Evolutionary conservation across 306 rosid species (phyloP), one percentile per base, ranked within the genome.

Genomic region (Inga leiocalycina): DNA sequence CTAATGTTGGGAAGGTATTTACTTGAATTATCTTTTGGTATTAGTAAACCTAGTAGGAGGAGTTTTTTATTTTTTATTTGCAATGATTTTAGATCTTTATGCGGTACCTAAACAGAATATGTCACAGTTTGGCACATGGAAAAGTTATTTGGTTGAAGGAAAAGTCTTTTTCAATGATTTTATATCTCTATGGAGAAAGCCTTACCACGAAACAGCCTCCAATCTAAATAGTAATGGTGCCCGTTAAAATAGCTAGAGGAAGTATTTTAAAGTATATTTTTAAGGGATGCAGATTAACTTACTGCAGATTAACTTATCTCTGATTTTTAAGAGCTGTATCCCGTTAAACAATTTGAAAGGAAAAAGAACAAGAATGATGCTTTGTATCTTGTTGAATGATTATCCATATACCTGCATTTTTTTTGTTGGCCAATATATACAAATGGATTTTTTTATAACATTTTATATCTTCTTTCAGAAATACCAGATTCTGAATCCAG

Each of bases 401-500:
- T 61, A 24, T 61, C 9, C 43, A 65, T n/a, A 65, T 30, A 30
- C 30, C 30, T 74, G 49, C 27, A 9, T 32, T 2, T 74, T 19
- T 9, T 73, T 61, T 59, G 62, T 20, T 56, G 27, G 62, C 24
- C 11, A 20, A 6, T 56, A 20, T 56, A 20, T 56, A 20, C 6
- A 56, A 56, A 56, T 56, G 62, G 27, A 0, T 3, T 56, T 56
- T 56, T 49, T 52, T 16, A 6, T 24, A 30, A 22, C 7, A 34
- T 75, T 49, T 52, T 54, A 5, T 54, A 4, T 22, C 66, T 51
- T 74, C 2, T 75, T 61, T 62, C 85, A 82, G 81, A 82, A 45
- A 27, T 82, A 69, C 81, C 85, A 77, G 73, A 69, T 82, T 56
- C 34, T 82, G 78, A 82, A 82, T 70, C 73, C 81, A 43, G 85